These are phyloP conservation scores for Sporothrix mexicana DNA, from an alignment of 2,329 filamentous ascomycete species.

Conservation along the genomic window DNA sequence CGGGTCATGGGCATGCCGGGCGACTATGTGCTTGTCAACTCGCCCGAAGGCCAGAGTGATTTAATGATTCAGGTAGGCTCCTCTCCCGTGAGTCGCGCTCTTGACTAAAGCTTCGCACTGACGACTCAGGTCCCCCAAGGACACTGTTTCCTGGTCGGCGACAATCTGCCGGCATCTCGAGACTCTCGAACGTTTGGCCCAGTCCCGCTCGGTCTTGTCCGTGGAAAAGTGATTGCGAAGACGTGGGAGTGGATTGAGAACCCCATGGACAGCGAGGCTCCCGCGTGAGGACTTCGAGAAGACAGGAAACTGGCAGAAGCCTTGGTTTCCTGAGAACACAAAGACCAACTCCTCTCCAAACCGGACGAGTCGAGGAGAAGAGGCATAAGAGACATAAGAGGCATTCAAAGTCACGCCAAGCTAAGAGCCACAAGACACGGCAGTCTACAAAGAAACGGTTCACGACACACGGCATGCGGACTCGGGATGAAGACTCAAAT, in stretches of 20 bases:
- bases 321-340: neutral
- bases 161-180: slow-evolving; percentile 82
- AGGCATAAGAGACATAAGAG: neutral
- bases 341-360: slow-evolving; percentile 6
- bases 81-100: neutral
- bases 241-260: slow-evolving; percentile 57
- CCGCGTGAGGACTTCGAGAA: slow-evolving; percentile 13
- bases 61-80: slow-evolving; percentile 69
- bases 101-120: neutral
- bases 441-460: neutral
- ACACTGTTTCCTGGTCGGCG: slow-evolving; percentile 89
- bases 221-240: slow-evolving; percentile 77
- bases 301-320: too few species aligned
- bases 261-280: slow-evolving; percentile 38
- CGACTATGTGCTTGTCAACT: slow-evolving; percentile 73
- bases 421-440: neutral
- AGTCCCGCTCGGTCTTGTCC: slow-evolving; percentile 81
- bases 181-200: slow-evolving; percentile 90
- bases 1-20: slow-evolving; percentile 77
- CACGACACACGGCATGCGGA: neutral
- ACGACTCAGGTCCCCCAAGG: slow-evolving; percentile 76
- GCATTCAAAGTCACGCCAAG: neutral
- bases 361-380: slow-evolving; percentile 7
- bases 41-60: slow-evolving; percentile 57
- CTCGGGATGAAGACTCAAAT: slow-evolving; percentile 17